Percentiles rank a stretch among this genome's conserved stretches.
Conservation (phyloP, 1,284 basidiomycete genomes). For the Ustilago nuda region DNA sequence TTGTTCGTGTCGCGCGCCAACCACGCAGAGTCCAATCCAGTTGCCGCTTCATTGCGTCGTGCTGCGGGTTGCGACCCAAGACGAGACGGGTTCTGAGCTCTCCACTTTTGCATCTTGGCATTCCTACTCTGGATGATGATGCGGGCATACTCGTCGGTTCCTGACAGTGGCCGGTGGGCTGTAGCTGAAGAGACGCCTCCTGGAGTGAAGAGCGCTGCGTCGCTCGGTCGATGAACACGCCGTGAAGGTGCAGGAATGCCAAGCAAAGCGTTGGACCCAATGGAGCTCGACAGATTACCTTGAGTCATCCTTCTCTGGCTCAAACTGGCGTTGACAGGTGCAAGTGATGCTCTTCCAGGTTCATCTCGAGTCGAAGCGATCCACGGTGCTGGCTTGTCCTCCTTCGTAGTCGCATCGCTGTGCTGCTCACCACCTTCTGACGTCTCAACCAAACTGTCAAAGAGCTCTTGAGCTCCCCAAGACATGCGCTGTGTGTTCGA, state of each 20-base stretch:
- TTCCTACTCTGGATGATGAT: slow-evolving; percentile 73
- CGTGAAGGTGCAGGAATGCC: slow-evolving; percentile 28
- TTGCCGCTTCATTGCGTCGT: slow-evolving; percentile 16
- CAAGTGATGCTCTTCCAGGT: slow-evolving; percentile 12
- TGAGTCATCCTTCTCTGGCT: slow-evolving; percentile 32
- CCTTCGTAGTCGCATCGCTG: not conserved
- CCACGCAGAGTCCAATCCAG: slow-evolving; percentile 10
- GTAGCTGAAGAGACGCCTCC: slow-evolving; percentile 25
- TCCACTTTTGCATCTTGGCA: slow-evolving; percentile 74
- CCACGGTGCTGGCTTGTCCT: slow-evolving; percentile 58
- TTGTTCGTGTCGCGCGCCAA: slow-evolving; percentile 7
- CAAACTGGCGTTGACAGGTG: slow-evolving; percentile 22
- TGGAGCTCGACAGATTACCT: slow-evolving; percentile 39
- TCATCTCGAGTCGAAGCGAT: slow-evolving; percentile 58
- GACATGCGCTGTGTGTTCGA: slow-evolving; percentile 37
- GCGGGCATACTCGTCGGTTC: slow-evolving; percentile 73
- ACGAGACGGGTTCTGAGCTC: slow-evolving; percentile 43
- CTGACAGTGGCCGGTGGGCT: slow-evolving; percentile 32
- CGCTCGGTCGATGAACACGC: slow-evolving; percentile 32
- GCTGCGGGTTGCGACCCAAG: slow-evolving; percentile 9
- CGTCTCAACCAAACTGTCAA: slow-evolving; percentile 45
- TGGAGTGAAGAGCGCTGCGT: slow-evolving; percentile 39
- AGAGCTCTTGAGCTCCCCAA: slow-evolving; percentile 53
- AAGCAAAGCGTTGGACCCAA: slow-evolving; percentile 40
- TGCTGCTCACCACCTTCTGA: slow-evolving; percentile 4